phyloP scores from a whole-genome alignment of 441 rosid genomes.

The Brassica balearica region DNA sequence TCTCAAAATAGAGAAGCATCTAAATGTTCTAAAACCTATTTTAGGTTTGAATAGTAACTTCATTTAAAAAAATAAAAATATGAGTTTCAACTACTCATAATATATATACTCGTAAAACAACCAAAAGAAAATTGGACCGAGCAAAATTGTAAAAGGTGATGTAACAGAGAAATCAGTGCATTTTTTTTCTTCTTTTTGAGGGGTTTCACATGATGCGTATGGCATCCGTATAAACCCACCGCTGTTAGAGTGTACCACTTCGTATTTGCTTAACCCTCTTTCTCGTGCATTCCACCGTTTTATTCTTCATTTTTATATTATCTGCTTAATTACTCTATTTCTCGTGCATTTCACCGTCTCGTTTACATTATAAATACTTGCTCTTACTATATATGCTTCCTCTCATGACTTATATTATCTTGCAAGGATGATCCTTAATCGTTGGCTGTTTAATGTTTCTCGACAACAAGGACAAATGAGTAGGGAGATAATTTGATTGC shows the following conservation, averaged over 20 bases:
- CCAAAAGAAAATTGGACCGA: slow-evolving; percentile 12
- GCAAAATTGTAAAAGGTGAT: slow-evolving; percentile 28
- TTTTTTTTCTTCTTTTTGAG: background rate
- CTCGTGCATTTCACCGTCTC: slow-evolving; percentile 7
- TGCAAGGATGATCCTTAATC: background rate
- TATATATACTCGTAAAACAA: background rate
- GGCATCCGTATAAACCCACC: slow-evolving; percentile 43
- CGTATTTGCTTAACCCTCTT: slow-evolving; percentile 30
- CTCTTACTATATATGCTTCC: background rate
- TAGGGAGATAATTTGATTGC: background rate
- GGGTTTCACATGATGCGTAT: slow-evolving; percentile 41
- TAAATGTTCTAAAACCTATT: background rate
- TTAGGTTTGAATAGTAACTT: background rate
- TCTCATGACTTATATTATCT: background rate
- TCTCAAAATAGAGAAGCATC: background rate
- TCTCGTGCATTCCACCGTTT: slow-evolving; percentile 44
- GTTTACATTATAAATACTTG: background rate
- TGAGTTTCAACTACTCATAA: background rate
- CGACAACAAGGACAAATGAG: background rate
- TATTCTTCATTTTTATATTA: background rate
- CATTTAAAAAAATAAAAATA: background rate
- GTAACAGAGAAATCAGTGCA: slow-evolving; percentile 1
- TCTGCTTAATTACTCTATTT: background rate
- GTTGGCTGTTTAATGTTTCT: background rate
- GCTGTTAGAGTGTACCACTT: slow-evolving; percentile 30